These are phyloP conservation scores for Fusarium nurragi DNA, from an alignment of 2,329 filamentous ascomycete species.

Conservation along the genomic window DNA sequence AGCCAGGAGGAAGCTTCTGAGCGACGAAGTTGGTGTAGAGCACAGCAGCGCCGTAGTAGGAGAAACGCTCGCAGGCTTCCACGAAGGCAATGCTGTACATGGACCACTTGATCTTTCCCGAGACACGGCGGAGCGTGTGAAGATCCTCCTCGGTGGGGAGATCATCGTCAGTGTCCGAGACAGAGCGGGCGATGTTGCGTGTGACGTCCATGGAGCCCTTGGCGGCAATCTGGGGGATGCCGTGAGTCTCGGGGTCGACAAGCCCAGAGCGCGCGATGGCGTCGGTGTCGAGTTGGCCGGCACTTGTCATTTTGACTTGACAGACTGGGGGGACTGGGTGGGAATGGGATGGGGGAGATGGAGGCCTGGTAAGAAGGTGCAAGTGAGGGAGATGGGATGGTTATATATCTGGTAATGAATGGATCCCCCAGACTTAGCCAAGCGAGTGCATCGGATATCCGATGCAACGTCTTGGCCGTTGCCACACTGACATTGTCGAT, in stretches of 20 bases:
- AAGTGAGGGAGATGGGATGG: background rate
- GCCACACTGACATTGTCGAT: constrained; percentile 4
- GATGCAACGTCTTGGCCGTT: constrained; percentile 27
- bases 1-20: constrained; percentile 62
- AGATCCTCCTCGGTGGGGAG: constrained; percentile 71
- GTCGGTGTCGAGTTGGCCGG: constrained; percentile 50
- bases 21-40: constrained; percentile 75
- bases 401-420: constrained; percentile 29
- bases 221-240: constrained; percentile 41
- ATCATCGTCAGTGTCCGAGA: constrained; percentile 41
- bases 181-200: constrained; percentile 41
- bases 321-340: background rate
- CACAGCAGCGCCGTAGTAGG: constrained; percentile 77
- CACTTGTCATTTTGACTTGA: constrained; percentile 48
- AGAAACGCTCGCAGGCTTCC: constrained; percentile 80
- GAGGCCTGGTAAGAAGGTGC: background rate
- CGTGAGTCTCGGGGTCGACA: constrained; percentile 46
- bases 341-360: background rate
- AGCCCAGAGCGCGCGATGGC: constrained; percentile 49
- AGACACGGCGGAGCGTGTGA: constrained; percentile 68
- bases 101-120: constrained; percentile 70
- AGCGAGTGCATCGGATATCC: constrained; percentile 10
- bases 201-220: constrained; percentile 46
- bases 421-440: background rate
- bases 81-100: constrained; percentile 77